These are phyloP conservation scores for Ceriops decandra DNA, from an alignment of 345 rosid species.

Conservation along the genomic window DNA sequence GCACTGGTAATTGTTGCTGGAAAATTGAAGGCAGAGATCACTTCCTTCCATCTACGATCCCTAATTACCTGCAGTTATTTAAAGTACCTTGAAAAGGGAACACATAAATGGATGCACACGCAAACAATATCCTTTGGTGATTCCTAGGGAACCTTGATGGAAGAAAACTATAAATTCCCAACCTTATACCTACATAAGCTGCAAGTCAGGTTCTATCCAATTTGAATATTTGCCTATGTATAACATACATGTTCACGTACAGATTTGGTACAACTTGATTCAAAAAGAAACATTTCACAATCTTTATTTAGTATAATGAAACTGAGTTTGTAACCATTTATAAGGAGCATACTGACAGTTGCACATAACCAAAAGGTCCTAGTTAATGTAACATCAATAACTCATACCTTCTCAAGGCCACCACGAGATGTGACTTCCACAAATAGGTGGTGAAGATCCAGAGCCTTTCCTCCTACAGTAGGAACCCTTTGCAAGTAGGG, in stretches of 20 bases:
- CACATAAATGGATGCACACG: not conserved
- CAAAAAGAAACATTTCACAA: not conserved
- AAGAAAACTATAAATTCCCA: not conserved
- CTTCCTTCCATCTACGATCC: constrained; percentile 92
- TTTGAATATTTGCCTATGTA: no score
- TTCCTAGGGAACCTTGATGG: not conserved
- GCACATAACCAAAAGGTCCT: not conserved
- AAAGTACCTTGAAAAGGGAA: constrained; percentile 9
- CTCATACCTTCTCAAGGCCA: constrained; percentile 66
- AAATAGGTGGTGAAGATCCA: constrained; percentile 81
- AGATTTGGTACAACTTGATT: no score
- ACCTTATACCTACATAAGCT: not conserved
- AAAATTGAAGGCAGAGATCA: constrained; percentile 59
- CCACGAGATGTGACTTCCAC: constrained; percentile 86
- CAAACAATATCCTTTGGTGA: not conserved
- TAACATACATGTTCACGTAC: no score
- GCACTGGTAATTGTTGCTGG: constrained; percentile 87
- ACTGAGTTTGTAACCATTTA: not conserved
- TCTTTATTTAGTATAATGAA: not conserved
- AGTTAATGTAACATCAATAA: constrained; percentile 2
- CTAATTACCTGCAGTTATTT: constrained; percentile 48
- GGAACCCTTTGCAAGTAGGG: constrained; percentile 53
- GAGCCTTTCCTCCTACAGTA: constrained; percentile 70
- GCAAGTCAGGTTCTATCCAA: no score
- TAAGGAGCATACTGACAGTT: not conserved